Evolutionary conservation across 495 filamentous ascomycete genomes (phyloP), one percentile per base, ranked within the genome.

Genomic region (Penicillium egyptiacum): DNA sequence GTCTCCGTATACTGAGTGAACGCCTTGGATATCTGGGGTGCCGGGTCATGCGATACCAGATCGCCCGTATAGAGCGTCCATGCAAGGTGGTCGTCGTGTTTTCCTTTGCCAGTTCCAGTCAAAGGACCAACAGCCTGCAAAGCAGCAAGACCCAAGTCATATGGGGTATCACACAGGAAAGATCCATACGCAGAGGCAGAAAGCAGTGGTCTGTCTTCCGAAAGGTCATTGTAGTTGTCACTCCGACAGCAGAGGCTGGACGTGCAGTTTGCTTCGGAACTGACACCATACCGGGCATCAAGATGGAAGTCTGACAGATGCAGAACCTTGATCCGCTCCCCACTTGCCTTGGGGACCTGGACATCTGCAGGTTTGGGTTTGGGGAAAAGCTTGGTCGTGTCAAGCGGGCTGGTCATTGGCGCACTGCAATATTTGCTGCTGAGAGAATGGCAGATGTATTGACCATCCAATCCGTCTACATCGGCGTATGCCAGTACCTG

Each of bases 221-320:
- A 62, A 12, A 56, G 65, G 2, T 69, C 61, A 55, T 81, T 78
- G 44, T 65, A 60, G 8, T 65, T 68, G 50, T 79, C 76, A n/a
- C 48, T 65, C 44, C 83, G 73, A 55, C 83, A 86, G 64, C 83
- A 86, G 52, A 86, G 58, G 4, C 73, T 64, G 1, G 71, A 62
- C 5, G 78, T 70, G 66, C 83, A 85, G 59, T 84, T 81, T 20
- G 80, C 81, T 58, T 86, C 83, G 0, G 81, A 79, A 5, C 69
- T 74, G 51, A 79, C 79, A 9, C 71, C 65, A 63, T 83, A 85
- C 41, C 83, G 70, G 19, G 83, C 77, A 71, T 86, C 83, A 6
- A 86, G 69, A 59, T 86, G 83, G 42, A 85, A 76, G 56, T 86
- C 83, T 0, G 80, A 83, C 58, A 86, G 55, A 63, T 86, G 83